Percentiles rank a stretch among this genome's conserved stretches.
These are phyloP conservation scores for Kwoniella bestiolae DNA, from an alignment of 768 basidiomycete genomes.

Conservation along the genomic window DNA sequence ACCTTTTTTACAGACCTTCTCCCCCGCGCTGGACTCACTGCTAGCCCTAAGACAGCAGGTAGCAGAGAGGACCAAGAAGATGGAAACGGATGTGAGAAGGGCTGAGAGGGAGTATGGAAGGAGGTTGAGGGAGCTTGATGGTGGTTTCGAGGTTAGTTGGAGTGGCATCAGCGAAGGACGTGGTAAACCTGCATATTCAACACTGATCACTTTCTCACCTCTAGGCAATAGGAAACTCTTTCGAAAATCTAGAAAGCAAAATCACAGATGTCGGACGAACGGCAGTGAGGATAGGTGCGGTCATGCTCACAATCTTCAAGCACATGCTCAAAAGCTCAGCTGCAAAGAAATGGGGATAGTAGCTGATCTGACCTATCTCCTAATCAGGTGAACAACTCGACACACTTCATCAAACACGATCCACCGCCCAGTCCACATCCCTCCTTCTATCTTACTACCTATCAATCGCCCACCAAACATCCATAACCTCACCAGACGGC, in stretches of 20 bases:
- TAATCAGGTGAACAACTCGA: constrained; percentile 88
- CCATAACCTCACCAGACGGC: constrained; percentile 45
- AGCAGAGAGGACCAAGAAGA: constrained; percentile 82
- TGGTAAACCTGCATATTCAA: too few relatives aligned
- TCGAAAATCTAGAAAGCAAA: constrained; percentile 83
- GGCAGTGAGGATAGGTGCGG: constrained; percentile 85
- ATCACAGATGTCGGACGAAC: constrained; percentile 93
- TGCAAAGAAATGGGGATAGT: too few relatives aligned
- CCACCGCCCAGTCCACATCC: constrained; percentile 90
- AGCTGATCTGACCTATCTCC: not conserved
- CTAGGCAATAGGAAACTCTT: constrained; percentile 87
- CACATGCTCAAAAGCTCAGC: too few relatives aligned
- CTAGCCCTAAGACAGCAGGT: constrained; percentile 87
- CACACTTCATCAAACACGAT: constrained; percentile 86
- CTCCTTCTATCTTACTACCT: constrained; percentile 93
- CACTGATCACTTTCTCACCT: too few relatives aligned
- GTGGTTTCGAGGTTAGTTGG: constrained; percentile 81
- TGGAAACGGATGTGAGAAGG: constrained; percentile 86
- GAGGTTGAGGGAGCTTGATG: constrained; percentile 89
- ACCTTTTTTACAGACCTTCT: constrained; percentile 90
- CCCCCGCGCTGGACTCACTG: constrained; percentile 84
- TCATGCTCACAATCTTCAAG: too few relatives aligned
- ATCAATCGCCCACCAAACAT: constrained; percentile 67
- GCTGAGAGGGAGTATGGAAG: constrained; percentile 93
- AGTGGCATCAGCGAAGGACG: too few relatives aligned